Conservation (phyloP, 306 rosid genomes). For the Sicyos baderoa region DNA sequence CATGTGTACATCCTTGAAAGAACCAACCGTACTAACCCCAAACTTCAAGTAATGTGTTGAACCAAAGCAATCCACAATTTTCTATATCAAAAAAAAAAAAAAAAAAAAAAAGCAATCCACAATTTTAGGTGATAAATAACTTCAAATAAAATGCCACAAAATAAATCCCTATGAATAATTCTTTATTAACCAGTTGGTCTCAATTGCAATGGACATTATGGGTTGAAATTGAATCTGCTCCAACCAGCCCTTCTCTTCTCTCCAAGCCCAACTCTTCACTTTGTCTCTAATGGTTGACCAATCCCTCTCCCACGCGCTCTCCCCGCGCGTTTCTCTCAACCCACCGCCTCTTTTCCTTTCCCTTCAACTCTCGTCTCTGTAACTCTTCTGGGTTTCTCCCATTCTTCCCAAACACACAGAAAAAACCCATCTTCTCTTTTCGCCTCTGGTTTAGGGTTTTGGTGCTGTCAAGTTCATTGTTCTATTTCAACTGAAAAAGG, state of each 20-base stretch:
- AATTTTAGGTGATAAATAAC: background rate
- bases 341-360: background rate
- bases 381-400: slow-evolving; percentile 28
- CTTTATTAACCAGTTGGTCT: slow-evolving; percentile 1
- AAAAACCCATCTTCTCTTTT: slow-evolving; percentile 31
- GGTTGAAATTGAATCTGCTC: background rate
- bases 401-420: background rate
- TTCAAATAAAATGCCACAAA: slow-evolving; percentile 11
- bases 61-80: background rate
- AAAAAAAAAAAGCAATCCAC: no score
- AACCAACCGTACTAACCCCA: slow-evolving; percentile 12
- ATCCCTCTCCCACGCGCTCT: slow-evolving; percentile 26
- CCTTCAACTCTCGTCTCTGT: slow-evolving; percentile 20
- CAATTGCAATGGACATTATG: background rate
- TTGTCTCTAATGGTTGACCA: slow-evolving; percentile 45
- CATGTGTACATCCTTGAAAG: slow-evolving; percentile 14
- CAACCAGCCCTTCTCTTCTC: background rate
- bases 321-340: slow-evolving; percentile 25
- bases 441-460: slow-evolving; percentile 25
- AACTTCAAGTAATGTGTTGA: no score
- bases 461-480: background rate
- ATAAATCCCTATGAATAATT: background rate
- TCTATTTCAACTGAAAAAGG: background rate
- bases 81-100: no score
- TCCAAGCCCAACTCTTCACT: slow-evolving; percentile 10